Conservation (phyloP, 164 flowering plant genomes). For the Nelumbo lutea region DNA sequence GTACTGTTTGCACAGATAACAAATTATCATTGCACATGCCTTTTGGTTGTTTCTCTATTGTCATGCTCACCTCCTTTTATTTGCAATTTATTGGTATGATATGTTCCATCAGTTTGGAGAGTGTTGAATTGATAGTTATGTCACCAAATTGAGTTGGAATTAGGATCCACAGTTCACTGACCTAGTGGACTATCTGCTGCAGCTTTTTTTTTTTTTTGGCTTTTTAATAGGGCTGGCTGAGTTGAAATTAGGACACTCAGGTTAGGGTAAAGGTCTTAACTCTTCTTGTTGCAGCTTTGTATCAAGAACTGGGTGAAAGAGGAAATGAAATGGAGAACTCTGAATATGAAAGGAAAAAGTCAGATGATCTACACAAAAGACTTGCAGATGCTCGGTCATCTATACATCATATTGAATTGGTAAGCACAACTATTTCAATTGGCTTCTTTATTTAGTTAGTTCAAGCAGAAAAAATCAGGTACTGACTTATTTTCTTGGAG, state of each 20-base stretch:
- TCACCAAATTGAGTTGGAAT: background rate
- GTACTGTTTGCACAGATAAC: too few relatives aligned
- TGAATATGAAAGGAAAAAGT: slow-evolving; percentile 65
- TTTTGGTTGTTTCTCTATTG: too few relatives aligned
- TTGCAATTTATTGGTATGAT: too few relatives aligned
- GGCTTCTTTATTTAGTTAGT: background rate
- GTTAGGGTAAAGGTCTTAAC: background rate
- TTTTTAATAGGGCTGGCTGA: too few relatives aligned
- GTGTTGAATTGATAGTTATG: too few relatives aligned
- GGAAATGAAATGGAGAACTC: slow-evolving; percentile 79
- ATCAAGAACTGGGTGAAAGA: slow-evolving; percentile 71
- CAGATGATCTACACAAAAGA: slow-evolving; percentile 71
- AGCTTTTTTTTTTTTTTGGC: background rate
- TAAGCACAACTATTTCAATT: slow-evolving; percentile 21
- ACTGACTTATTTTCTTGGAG: background rate
- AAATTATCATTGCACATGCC: too few relatives aligned
- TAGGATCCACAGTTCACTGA: background rate
- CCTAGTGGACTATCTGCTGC: too few relatives aligned
- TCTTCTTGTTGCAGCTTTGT: slow-evolving; percentile 51
- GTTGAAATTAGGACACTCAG: background rate
- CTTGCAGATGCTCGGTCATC: slow-evolving; percentile 71
- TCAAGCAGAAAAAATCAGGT: background rate
- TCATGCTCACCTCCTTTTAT: too few relatives aligned
- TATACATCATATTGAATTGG: slow-evolving; percentile 73
- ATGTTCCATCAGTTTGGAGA: too few relatives aligned